A percentile compares a stretch with the other conserved stretches of the same genome.
Conservation (phyloP, 2,329 filamentous ascomycete species). For the Cladosporium austrohemisphaericum region DNA sequence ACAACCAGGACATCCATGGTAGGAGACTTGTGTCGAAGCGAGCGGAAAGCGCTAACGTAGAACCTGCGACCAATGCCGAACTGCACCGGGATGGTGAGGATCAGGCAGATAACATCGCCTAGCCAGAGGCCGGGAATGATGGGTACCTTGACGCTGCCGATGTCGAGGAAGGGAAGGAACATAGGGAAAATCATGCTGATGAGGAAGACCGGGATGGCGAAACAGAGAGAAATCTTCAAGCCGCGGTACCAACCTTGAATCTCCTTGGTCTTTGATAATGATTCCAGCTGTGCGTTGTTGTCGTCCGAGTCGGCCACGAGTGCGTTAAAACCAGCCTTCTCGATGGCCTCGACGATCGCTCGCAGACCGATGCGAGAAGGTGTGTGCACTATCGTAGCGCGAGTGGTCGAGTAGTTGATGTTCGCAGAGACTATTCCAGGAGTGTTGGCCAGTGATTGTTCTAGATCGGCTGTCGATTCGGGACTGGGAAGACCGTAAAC, state of each 20-base stretch:
- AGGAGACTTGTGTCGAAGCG: constrained; percentile 80
- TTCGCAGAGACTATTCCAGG: constrained; percentile 71
- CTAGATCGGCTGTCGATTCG: constrained; percentile 67
- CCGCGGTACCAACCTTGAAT: constrained; percentile 88
- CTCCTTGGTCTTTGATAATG: constrained; percentile 91
- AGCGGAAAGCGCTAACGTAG: constrained; percentile 90
- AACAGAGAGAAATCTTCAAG: constrained; percentile 71
- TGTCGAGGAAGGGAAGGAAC: constrained; percentile 70
- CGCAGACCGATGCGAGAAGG: constrained; percentile 72
- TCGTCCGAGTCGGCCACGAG: constrained; percentile 87
- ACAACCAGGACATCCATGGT: constrained; percentile 98
- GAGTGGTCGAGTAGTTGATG: constrained; percentile 68
- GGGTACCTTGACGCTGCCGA: constrained; percentile 64
- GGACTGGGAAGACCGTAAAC: constrained; percentile 75
- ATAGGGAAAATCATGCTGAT: constrained; percentile 95
- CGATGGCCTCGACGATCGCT: constrained; percentile 74
- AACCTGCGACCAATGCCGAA: constrained; percentile 95
- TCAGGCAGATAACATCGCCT: constrained; percentile 78
- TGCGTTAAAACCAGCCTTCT: constrained; percentile 81
- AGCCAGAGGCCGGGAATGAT: constrained; percentile 73
- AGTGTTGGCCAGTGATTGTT: constrained; percentile 61
- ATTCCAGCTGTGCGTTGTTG: constrained; percentile 94
- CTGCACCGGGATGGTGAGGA: constrained; percentile 86
- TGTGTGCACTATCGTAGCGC: constrained; percentile 70
- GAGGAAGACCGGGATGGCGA: constrained; percentile 85